Evolutionary conservation across 768 basidiomycete species (phyloP).

Genomic region (Leucosporidium scottii): DNA sequence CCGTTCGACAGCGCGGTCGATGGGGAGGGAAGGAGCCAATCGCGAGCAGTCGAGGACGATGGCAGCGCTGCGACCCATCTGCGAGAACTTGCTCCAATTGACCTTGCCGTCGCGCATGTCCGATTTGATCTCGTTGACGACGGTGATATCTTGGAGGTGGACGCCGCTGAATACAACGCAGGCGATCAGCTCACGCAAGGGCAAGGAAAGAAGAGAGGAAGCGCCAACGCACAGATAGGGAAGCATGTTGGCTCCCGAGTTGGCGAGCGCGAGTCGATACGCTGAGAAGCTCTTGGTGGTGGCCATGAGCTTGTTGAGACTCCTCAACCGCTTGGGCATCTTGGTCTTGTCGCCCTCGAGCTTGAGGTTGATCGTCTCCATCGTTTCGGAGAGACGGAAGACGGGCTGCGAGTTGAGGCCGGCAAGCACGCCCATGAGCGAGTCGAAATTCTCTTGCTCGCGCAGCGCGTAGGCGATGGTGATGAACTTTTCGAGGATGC

Average conservation of each 20-base stretch:
- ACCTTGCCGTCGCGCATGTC: slow-evolving; percentile 67
- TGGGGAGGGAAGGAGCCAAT: slow-evolving; percentile 18
- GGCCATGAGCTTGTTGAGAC: slow-evolving; percentile 77
- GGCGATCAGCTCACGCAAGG: slow-evolving; percentile 6
- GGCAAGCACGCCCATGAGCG: slow-evolving; percentile 83
- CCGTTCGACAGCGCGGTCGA: slow-evolving; percentile 29
- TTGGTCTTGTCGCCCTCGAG: slow-evolving; percentile 49
- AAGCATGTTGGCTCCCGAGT: slow-evolving; percentile 77
- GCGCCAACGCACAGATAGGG: slow-evolving; percentile 53
- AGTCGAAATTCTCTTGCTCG: slow-evolving; percentile 82
- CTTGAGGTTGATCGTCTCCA: slow-evolving; percentile 62
- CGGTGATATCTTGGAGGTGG: slow-evolving; percentile 80
- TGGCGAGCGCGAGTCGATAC: slow-evolving; percentile 81
- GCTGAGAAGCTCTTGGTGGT: slow-evolving; percentile 73
- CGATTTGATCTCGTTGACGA: slow-evolving; percentile 74
- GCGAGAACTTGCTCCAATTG: slow-evolving; percentile 93
- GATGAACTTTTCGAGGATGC: slow-evolving; percentile 81
- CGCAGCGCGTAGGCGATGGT: slow-evolving; percentile 75
- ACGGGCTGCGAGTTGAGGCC: slow-evolving; percentile 80
- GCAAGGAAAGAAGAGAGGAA: not conserved
- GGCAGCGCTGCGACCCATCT: slow-evolving; percentile 79
- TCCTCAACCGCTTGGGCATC: slow-evolving; percentile 64
- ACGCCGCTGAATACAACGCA: slow-evolving; percentile 59
- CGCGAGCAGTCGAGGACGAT: slow-evolving; percentile 48
- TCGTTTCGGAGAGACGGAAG: slow-evolving; percentile 62